Evolutionary conservation across 306 rosid species (phyloP).

Genomic region (Parietaria judaica): DNA sequence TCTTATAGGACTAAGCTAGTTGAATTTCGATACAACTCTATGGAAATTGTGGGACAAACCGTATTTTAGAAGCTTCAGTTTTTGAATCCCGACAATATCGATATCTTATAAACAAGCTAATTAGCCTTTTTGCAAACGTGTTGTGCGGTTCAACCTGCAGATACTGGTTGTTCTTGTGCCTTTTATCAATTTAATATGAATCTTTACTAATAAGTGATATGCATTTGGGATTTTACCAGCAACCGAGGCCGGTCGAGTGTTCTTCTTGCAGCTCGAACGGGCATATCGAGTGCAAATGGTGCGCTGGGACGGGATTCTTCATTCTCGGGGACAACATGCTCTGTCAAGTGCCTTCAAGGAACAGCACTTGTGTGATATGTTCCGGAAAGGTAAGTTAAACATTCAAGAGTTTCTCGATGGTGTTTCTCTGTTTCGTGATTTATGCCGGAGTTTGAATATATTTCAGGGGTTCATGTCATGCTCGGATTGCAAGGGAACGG

Average conservation of each 20-base stretch:
- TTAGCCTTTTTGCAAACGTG: no score
- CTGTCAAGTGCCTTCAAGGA: conserved; percentile 92
- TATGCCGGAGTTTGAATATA: neutral
- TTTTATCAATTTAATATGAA: no score
- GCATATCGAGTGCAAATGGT: conserved; percentile 84
- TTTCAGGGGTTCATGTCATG: conserved; percentile 46
- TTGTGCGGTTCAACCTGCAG: no score
- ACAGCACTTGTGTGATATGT: conserved; percentile 71
- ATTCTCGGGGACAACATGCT: conserved; percentile 92
- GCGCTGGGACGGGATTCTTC: conserved; percentile 85
- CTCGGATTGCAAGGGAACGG: conserved; percentile 55
- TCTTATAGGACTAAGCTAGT: no score
- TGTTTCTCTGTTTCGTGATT: no score
- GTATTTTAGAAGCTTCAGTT: no score
- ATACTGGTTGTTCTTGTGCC: no score
- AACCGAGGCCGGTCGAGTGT: conserved; percentile 83
- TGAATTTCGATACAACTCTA: no score
- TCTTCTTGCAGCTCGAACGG: conserved; percentile 80
- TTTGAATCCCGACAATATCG: no score
- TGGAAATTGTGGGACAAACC: no score
- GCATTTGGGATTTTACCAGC: conserved; percentile 35
- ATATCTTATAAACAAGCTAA: no score
- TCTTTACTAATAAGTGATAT: conserved; percentile 14
- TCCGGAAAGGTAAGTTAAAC: conserved; percentile 53
- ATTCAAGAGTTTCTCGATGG: neutral